phyloP scores from a whole-genome alignment of 495 filamentous ascomycete species.

The Parachaetomium inaequale region DNA sequence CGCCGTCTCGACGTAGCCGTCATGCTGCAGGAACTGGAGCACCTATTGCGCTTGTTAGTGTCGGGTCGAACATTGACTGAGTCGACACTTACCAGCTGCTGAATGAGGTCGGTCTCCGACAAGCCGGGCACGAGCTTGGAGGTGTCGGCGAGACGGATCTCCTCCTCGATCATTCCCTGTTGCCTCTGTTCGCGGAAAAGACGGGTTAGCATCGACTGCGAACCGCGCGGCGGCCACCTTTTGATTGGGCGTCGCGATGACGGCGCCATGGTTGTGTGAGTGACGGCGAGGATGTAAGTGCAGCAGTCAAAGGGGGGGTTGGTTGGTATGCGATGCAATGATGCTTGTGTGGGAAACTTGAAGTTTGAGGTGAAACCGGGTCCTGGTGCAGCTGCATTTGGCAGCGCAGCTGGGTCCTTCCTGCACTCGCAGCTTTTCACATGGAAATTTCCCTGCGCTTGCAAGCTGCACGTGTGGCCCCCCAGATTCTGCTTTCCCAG shows the following conservation, averaged over 20 bases:
- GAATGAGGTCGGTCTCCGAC: constrained; percentile 73
- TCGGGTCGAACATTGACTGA: not conserved
- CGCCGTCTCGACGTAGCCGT: constrained; percentile 95
- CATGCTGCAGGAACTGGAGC: constrained; percentile 86
- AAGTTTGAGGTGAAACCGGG: not conserved
- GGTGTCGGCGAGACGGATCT: constrained; percentile 37
- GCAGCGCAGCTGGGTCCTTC: not conserved
- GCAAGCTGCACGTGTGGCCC: not conserved
- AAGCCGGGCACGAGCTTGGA: constrained; percentile 61
- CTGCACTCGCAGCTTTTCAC: not conserved
- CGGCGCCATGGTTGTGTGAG: not conserved
- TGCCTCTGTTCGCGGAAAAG: constrained; percentile 51
- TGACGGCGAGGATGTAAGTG: not conserved
- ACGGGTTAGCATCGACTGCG: not conserved
- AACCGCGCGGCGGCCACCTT: not conserved
- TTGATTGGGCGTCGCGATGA: too few species aligned
- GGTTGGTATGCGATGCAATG: not conserved
- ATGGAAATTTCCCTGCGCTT: not conserved
- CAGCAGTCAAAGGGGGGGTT: not conserved
- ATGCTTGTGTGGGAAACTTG: not conserved
- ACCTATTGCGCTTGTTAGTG: constrained; percentile 47
- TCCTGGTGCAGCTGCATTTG: not conserved
- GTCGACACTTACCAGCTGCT: constrained; percentile 53
- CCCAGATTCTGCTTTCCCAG: not conserved
- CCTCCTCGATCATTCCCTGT: constrained; percentile 47